phyloP scores from a whole-genome alignment of 176 grass and related monocot genomes.

The Avena insularis region DNA sequence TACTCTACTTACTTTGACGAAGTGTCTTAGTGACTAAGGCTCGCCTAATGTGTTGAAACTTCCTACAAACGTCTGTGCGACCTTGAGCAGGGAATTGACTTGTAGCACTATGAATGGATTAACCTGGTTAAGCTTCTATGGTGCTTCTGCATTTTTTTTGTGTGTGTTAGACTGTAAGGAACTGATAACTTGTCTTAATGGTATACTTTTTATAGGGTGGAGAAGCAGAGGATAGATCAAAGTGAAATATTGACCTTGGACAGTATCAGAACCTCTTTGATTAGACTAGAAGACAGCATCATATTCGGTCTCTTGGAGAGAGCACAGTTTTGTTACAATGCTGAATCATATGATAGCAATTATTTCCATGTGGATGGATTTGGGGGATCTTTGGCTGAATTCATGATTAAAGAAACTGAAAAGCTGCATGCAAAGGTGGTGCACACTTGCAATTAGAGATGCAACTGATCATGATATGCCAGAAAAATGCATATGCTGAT shows the following conservation, averaged over 20 bases:
- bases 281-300: slow-evolving; percentile 97
- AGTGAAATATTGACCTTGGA: slow-evolving; percentile 87
- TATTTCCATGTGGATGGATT: slow-evolving; percentile 77
- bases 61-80: neutral
- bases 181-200: slow-evolving; percentile 22
- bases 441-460: neutral
- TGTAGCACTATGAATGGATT: neutral
- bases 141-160: neutral
- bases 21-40: neutral
- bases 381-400: slow-evolving; percentile 78
- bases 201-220: slow-evolving; percentile 46
- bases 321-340: slow-evolving; percentile 84
- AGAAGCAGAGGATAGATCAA: slow-evolving; percentile 76
- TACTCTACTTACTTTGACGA: neutral
- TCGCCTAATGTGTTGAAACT: neutral
- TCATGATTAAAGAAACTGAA: slow-evolving; percentile 88
- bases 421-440: slow-evolving; percentile 81
- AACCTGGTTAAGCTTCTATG: neutral
- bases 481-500: slow-evolving; percentile 30
- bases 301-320: slow-evolving; percentile 94
- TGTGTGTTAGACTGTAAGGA: slow-evolving; percentile 7
- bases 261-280: slow-evolving; percentile 73
- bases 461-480: neutral
- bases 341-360: slow-evolving; percentile 68
- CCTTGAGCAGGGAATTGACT: slow-evolving; percentile 26